Evolutionary conservation across 352 stramenopile species (phyloP).

Genomic region (Phytophthora pinifolia): DNA sequence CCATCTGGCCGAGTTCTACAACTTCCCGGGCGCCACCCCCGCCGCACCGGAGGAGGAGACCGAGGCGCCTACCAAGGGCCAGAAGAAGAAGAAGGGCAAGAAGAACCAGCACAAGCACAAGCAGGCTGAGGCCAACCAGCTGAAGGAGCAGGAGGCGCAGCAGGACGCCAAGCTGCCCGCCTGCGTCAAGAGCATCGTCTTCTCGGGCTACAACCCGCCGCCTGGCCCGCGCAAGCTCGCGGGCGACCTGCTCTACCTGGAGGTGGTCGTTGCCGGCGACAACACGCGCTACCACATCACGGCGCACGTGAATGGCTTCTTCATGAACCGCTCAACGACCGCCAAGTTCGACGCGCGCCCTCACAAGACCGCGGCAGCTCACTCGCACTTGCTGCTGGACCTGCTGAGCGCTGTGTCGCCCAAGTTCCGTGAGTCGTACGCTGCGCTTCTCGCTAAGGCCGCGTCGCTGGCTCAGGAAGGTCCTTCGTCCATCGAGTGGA

Average conservation of each 20-base stretch:
- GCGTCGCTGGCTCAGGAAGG: conserved; percentile 73
- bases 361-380: conserved; percentile 32
- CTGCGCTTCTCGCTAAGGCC: conserved; percentile 76
- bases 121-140: conserved; percentile 29
- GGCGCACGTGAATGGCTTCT: conserved; percentile 92
- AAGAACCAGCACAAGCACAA: conserved; percentile 36
- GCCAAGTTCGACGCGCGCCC: conserved; percentile 83
- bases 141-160: conserved; percentile 37
- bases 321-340: conserved; percentile 87
- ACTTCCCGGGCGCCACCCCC: conserved; percentile 27
- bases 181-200: conserved; percentile 91
- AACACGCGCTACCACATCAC: conserved; percentile 84
- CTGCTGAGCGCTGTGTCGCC: conserved; percentile 71
- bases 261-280: conserved; percentile 76
- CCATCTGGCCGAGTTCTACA: conserved; percentile 74
- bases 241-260: conserved; percentile 94
- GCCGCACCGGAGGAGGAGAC: conserved; percentile 18
- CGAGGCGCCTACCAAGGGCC: conserved; percentile 31
- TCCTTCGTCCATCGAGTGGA: conserved; percentile 83
- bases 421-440: conserved; percentile 75
- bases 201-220: conserved; percentile 95
- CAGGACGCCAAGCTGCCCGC: conserved; percentile 65
- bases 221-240: conserved; percentile 89
- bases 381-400: conserved; percentile 80
- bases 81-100: conserved; percentile 47